Conservation (phyloP, 108 stramenopile species). For the Bacterosira constricta region DNA sequence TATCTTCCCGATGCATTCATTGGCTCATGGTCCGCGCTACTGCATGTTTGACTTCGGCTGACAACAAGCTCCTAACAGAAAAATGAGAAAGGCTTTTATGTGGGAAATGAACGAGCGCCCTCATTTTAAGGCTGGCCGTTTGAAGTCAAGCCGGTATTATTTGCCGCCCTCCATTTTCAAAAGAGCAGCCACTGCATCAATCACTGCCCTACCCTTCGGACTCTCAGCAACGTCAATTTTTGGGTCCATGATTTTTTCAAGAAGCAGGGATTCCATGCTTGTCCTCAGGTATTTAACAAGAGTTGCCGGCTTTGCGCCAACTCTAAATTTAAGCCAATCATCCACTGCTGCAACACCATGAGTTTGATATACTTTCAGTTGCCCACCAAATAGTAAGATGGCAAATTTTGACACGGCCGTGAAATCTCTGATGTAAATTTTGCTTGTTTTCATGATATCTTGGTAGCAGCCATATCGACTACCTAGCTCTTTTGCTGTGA, state of each 20-base stretch:
- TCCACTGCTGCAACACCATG: conserved; percentile 69
- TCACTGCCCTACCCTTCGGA: conserved; percentile 58
- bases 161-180: conserved; percentile 27
- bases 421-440: conserved; percentile 71
- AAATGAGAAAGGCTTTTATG: too few species aligned
- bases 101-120: too few species aligned
- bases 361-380: conserved; percentile 59
- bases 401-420: conserved; percentile 67
- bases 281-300: conserved; percentile 68
- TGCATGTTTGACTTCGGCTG: too few species aligned
- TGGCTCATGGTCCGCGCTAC: too few species aligned
- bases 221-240: conserved; percentile 49
- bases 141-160: not conserved
- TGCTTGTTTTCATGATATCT: conserved; percentile 79
- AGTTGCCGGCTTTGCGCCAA: conserved; percentile 68
- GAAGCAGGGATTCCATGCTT: conserved; percentile 63
- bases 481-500: conserved; percentile 54
- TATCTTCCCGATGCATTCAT: too few species aligned
- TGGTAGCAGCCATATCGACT: conserved; percentile 78
- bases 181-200: conserved; percentile 54
- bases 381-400: conserved; percentile 76
- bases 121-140: not conserved
- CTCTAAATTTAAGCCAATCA: conserved; percentile 68
- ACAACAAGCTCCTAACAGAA: too few species aligned
- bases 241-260: conserved; percentile 70